A percentile compares a stretch with the other conserved stretches of the same genome.
phyloP scores from a whole-genome alignment of 2,329 filamentous ascomycete species.

The Thielaviopsis ethacetica region DNA sequence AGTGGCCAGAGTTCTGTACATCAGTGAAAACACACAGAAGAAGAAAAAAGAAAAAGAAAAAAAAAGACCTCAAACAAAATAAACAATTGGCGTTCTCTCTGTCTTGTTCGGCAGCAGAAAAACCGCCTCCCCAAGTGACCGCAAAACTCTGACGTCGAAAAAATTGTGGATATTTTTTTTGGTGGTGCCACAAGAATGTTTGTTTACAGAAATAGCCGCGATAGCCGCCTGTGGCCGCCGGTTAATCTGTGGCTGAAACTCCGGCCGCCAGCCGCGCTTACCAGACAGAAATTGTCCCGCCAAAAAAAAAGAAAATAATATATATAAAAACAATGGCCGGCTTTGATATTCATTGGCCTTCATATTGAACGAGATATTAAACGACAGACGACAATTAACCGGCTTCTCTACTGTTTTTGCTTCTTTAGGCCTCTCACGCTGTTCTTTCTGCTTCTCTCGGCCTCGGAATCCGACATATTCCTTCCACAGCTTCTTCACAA shows the following conservation, averaged over 20 bases:
- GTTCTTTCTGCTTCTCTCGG: neutral
- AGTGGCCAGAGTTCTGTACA: conserved; percentile 9
- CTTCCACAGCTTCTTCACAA: conserved; percentile 17
- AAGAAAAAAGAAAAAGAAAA: neutral
- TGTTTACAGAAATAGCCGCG: neutral
- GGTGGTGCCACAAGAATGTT: neutral
- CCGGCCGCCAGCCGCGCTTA: neutral
- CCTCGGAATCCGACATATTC: neutral
- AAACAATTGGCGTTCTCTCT: neutral
- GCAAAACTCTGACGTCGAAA: neutral
- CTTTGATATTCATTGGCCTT: neutral
- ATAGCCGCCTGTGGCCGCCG: neutral
- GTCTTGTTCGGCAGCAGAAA: neutral
- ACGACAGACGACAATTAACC: no score
- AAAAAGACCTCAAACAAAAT: neutral
- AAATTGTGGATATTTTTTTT: neutral
- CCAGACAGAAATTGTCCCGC: conserved; percentile 6
- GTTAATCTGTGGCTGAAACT: neutral
- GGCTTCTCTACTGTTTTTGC: neutral
- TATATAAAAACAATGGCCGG: neutral
- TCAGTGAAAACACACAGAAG: neutral
- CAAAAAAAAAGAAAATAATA: neutral
- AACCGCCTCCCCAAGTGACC: neutral
- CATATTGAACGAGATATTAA: neutral
- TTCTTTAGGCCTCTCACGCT: neutral